Percentiles rank a stretch among this genome's conserved stretches.
phyloP scores from a whole-genome alignment of 805 yeast species.

The Candida gorgasii region DNA sequence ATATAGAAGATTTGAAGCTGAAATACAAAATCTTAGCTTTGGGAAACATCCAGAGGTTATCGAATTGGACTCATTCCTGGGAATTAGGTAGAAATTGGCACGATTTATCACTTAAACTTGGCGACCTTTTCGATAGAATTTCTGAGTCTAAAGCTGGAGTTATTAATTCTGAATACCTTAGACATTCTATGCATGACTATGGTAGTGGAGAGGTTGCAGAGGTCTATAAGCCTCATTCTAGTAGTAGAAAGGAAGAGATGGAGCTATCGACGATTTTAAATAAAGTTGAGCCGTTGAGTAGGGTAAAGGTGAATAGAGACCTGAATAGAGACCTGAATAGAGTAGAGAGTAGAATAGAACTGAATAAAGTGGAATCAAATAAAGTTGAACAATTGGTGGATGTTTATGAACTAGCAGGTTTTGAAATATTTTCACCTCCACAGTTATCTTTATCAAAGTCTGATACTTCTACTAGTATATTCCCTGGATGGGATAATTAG shows the following conservation, averaged over 20 bases:
- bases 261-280: conserved; percentile 8
- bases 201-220: conserved; percentile 31
- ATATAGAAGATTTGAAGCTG: conserved; percentile 9
- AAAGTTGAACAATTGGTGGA: conserved; percentile 15
- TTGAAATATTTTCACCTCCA: conserved; percentile 16
- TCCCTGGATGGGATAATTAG: conserved; percentile 19
- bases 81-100: conserved; percentile 32
- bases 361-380: no score
- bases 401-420: conserved; percentile 14
- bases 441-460: conserved; percentile 18
- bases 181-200: conserved; percentile 31
- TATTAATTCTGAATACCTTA: conserved; percentile 21
- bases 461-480: conserved; percentile 19
- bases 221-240: conserved; percentile 12
- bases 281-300: conserved; percentile 14
- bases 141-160: conserved; percentile 12
- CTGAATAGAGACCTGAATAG: no score
- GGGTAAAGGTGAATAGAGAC: no score
- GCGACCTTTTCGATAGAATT: conserved; percentile 21
- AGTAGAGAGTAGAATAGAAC: no score
- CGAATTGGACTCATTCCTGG: conserved; percentile 30
- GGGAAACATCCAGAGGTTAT: conserved; percentile 23
- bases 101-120: conserved; percentile 24
- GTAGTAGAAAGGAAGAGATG: conserved; percentile 7
- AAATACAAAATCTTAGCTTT: conserved; percentile 22